Conservation (phyloP, 2,329 filamentous ascomycete species). For the Trichophyton schoenleinii region DNA sequence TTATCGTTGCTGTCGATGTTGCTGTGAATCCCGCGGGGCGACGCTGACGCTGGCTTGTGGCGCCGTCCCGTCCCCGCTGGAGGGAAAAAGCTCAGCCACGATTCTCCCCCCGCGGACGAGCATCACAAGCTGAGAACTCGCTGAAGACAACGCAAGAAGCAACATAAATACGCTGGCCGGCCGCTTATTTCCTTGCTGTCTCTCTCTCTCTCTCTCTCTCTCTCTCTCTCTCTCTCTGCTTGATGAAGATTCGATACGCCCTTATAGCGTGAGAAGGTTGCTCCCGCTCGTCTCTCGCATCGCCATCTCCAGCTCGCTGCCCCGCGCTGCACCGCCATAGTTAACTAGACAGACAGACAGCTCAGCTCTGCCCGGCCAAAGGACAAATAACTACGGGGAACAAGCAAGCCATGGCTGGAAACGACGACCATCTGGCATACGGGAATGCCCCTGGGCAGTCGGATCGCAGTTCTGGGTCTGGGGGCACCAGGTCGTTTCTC, state of each 20-base stretch:
- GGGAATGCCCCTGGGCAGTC: constrained; percentile 37
- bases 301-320: background rate
- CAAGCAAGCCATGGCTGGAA: constrained; percentile 23
- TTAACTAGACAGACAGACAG: background rate
- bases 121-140: background rate
- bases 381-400: background rate
- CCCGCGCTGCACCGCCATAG: background rate
- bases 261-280: background rate
- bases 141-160: background rate
- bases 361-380: background rate
- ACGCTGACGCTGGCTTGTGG: background rate
- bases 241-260: background rate
- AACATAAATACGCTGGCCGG: background rate
- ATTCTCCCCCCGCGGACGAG: background rate
- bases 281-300: background rate
- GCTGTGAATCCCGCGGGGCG: too few species aligned
- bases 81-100: background rate
- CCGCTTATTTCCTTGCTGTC: background rate
- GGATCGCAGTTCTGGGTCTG: constrained; percentile 22
- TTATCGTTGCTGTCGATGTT: background rate
- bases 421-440: constrained; percentile 44
- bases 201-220: background rate
- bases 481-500: constrained; percentile 39
- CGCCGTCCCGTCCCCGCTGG: background rate
- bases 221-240: background rate